These are phyloP conservation scores for Phaeoacremonium minimum DNA, from an alignment of 2,329 filamentous ascomycete genomes.

Conservation along the genomic window DNA sequence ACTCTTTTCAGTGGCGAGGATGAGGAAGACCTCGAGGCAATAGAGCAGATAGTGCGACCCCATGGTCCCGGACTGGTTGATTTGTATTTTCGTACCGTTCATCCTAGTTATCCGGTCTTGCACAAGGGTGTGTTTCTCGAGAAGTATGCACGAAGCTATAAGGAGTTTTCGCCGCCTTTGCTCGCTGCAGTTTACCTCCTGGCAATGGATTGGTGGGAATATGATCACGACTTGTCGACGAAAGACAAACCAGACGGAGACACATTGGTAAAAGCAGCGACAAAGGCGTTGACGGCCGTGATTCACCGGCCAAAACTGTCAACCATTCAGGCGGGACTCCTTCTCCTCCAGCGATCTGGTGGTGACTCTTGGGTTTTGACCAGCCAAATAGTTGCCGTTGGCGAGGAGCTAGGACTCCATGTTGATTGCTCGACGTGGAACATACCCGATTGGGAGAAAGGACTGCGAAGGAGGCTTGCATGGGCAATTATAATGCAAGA, in stretches of 20 bases:
- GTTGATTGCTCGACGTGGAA: slow-evolving; percentile 85
- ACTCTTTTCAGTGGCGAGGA: slow-evolving; percentile 12
- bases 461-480: slow-evolving; percentile 76
- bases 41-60: slow-evolving; percentile 72
- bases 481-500: slow-evolving; percentile 96
- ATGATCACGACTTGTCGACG: slow-evolving; percentile 60
- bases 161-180: slow-evolving; percentile 71
- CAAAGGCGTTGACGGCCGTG: slow-evolving; percentile 62
- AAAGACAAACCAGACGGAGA: slow-evolving; percentile 68
- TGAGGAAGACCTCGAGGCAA: slow-evolving; percentile 35
- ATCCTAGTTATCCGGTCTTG: slow-evolving; percentile 77
- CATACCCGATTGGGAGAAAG: slow-evolving; percentile 83
- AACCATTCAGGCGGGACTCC: slow-evolving; percentile 71
- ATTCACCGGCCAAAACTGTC: slow-evolving; percentile 80
- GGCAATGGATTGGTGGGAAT: slow-evolving; percentile 84
- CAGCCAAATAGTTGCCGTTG: slow-evolving; percentile 80
- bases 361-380: slow-evolving; percentile 81
- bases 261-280: slow-evolving; percentile 58
- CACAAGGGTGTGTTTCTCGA: slow-evolving; percentile 78
- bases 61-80: slow-evolving; percentile 75
- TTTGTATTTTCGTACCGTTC: slow-evolving; percentile 76
- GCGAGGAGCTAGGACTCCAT: slow-evolving; percentile 83
- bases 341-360: slow-evolving; percentile 71
- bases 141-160: slow-evolving; percentile 68
- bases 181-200: slow-evolving; percentile 80